These are phyloP conservation scores for Lepidium sativum DNA, from an alignment of 345 rosid genomes.

Conservation along the genomic window DNA sequence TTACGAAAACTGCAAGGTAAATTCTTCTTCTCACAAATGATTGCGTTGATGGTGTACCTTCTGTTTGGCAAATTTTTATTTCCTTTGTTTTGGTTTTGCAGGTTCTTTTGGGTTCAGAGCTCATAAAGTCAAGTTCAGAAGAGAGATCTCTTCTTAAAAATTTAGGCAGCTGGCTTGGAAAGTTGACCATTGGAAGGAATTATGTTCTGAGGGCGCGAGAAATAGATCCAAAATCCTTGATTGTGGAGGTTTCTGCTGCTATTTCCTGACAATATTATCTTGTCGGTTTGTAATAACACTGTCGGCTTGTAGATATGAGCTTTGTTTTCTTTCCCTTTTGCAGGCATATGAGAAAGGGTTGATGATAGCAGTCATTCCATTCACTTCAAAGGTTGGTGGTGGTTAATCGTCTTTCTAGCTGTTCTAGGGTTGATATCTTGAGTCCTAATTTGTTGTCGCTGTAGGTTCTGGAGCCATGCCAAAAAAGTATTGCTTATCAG, in stretches of 20 bases:
- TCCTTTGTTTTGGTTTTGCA: constrained; percentile 22
- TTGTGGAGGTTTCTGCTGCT: constrained; percentile 61
- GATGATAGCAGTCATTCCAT: constrained; percentile 99
- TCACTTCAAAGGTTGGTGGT: constrained; percentile 82
- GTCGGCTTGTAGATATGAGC: background rate
- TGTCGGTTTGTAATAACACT: background rate
- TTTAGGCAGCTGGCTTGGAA: constrained; percentile 99
- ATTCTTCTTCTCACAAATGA: background rate
- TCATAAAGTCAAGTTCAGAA: constrained; percentile 93
- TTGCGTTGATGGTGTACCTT: background rate
- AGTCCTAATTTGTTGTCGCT: constrained; percentile 4
- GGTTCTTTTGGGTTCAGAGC: constrained; percentile 98
- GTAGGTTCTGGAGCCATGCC: constrained; percentile 92
- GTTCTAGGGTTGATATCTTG: background rate
- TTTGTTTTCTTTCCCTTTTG: background rate
- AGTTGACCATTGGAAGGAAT: constrained; percentile 93
- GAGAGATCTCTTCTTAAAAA: constrained; percentile 94
- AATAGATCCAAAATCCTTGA: constrained; percentile 96
- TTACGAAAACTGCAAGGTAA: constrained; percentile 98
- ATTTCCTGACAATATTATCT: background rate
- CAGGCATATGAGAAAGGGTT: constrained; percentile 98
- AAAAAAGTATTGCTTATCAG: constrained; percentile 85
- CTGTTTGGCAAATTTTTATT: background rate
- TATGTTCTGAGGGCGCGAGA: constrained; percentile 90
- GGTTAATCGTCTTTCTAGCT: background rate